phyloP scores from a whole-genome alignment of 805 yeast species.

The Helenozyma rhizophorensis region DNA sequence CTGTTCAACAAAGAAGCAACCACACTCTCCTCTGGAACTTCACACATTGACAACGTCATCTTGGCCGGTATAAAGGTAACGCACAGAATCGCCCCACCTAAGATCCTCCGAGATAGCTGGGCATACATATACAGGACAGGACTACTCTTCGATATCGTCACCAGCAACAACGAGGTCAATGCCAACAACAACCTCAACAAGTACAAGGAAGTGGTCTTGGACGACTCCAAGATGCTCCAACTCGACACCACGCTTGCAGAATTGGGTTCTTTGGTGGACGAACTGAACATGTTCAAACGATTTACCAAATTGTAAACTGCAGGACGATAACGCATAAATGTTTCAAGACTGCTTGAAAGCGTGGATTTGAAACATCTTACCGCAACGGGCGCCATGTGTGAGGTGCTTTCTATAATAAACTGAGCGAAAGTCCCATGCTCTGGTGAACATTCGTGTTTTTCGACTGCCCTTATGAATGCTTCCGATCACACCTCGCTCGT shows the following conservation, averaged over 20 bases:
- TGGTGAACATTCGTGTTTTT: no score
- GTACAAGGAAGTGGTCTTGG: slow-evolving; percentile 29
- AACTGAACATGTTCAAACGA: slow-evolving; percentile 6
- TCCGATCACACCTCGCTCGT: no score
- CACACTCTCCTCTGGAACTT: slow-evolving; percentile 21
- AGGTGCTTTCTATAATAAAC: no score
- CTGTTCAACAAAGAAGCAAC: slow-evolving; percentile 34
- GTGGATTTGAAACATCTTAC: slow-evolving; percentile 1
- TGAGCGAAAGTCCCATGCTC: no score
- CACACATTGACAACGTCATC: slow-evolving; percentile 34
- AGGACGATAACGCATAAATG: no score
- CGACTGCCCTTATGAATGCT: no score
- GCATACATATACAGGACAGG: slow-evolving; percentile 58
- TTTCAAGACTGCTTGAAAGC: slow-evolving; percentile 7
- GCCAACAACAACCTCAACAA: slow-evolving; percentile 23
- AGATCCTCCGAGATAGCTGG: slow-evolving; percentile 68
- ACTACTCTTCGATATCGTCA: slow-evolving; percentile 46
- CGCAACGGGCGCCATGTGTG: neutral
- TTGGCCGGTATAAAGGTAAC: slow-evolving; percentile 30
- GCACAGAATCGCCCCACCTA: slow-evolving; percentile 56
- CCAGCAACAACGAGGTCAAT: slow-evolving; percentile 38
- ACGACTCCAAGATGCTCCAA: slow-evolving; percentile 47
- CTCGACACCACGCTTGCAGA: slow-evolving; percentile 51
- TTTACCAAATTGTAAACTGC: slow-evolving; percentile 11
- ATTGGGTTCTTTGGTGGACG: slow-evolving; percentile 27